Evolutionary conservation across 768 basidiomycete species (phyloP), one percentile per base, ranked within the genome.

Genomic region (Kwoniella heveanensis): DNA sequence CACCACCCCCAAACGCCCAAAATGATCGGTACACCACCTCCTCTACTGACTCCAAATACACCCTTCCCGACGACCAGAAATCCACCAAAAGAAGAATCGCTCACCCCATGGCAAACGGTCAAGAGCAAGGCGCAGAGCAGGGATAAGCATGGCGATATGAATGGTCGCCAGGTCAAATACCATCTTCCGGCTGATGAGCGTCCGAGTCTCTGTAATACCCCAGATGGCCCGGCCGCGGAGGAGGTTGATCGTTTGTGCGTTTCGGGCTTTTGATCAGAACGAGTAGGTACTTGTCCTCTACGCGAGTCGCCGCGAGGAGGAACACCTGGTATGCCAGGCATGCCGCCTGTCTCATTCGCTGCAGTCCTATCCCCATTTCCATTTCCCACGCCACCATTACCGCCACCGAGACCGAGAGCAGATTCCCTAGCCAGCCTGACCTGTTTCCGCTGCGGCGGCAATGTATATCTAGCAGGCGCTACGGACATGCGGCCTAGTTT

Each of bases 1-100:
- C 76, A 77, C 76, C 76, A 77, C 10, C 70, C 76, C 17, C 48
- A 48, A 9, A 68, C 37, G 2, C 75, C 75, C 24, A 74, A 37
- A 1, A 32, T 57, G 1, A 72, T 51, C 15, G 53, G 56, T 17
- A 24, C 61, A 3, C 25, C 57, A 17, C 64, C 65, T 0, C 48
- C 65, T 46, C 46, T 26, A 1, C n/a, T 32, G n/a, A 62, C 47
- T 15, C 44, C 62, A 39, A 77, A 69, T 7, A 60, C 67, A 2
- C 70, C 73, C 29, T 51, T 49, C 17, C 58, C 9, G 2, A 70
- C 59, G 8, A 47, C 37, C 8, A 77, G 27, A 4, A 74, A 49
- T 13, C 39, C 24, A 39, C 49, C 58, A 52, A 60, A 17, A 15
- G 48, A 25, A 30, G 58, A 60, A 60, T 53, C 58, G 29, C 25